Conservation (phyloP, 176 grass and related monocot species). For the Oryza nivara region DNA sequence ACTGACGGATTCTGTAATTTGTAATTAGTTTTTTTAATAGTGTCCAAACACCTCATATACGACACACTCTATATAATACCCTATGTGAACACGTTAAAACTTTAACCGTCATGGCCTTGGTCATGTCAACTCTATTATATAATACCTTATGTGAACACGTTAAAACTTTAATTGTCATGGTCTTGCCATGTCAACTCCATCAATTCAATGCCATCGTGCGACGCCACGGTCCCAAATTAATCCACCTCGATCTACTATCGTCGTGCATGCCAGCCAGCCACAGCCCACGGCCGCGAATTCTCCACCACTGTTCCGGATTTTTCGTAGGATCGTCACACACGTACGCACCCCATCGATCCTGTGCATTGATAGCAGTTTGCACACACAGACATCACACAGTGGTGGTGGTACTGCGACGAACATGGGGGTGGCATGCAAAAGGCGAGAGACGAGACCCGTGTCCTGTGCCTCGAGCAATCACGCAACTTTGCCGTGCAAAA, state of each 20-base stretch:
- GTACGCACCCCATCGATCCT: not conserved
- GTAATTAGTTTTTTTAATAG: too few species aligned
- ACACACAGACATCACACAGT: not conserved
- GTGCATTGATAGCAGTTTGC: not conserved
- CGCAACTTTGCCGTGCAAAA: conserved; percentile 39
- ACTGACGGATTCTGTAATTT: too few species aligned
- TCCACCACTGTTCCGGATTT: not conserved
- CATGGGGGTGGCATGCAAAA: conserved; percentile 17
- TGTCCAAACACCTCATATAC: too few species aligned
- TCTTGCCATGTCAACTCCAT: not conserved
- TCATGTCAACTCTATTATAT: not conserved
- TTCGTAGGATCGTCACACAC: not conserved
- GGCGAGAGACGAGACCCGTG: conserved; percentile 46
- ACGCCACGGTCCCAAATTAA: not conserved
- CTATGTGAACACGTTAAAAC: too few species aligned
- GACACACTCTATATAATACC: too few species aligned
- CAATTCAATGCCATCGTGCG: not conserved
- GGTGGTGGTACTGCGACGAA: not conserved
- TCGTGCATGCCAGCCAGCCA: too few species aligned
- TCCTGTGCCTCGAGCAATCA: conserved; percentile 27
- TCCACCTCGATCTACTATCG: not conserved
- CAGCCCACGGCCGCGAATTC: not conserved
- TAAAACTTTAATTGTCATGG: too few species aligned
- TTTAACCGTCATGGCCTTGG: too few species aligned
- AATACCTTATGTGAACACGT: too few species aligned